Evolutionary conservation across 2,329 filamentous ascomycete species (phyloP), one percentile per base, ranked within the genome.

Genomic region (Alternaria conjuncta): DNA sequence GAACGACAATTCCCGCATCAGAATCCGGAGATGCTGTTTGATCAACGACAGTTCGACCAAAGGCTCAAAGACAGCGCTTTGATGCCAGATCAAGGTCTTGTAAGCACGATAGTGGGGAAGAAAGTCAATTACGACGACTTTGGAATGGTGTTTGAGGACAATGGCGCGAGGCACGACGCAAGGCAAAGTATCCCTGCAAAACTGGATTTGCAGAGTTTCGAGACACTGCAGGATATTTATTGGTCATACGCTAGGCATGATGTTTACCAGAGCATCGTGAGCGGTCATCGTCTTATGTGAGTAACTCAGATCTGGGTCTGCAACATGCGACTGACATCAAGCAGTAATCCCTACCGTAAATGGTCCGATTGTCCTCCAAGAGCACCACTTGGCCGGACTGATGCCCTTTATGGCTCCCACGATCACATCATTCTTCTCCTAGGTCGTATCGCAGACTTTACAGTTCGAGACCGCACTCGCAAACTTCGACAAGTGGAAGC

Each of bases 161-260:
- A 67, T 25, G 68, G 64, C 20, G 62, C 55, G 36, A 67, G 66
- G 32, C 45, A 74, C 79, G 57, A 63, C 57, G 83, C 28, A 80
- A 81, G 10, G 15, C 83, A 83, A 65, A 62, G 46, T 9, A 44
- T 71, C 12, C 63, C 73, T 53, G 64, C 66, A 32, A 67, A 71
- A 67, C 53, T 81, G 15, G 94, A 98, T 64, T 86, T 97, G 51
- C 90, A 93, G 65, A 89, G 87, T 44, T 97, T 92, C 73, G 92
- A 96, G 73, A 90, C 92, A 15, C 85, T 96, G 43, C 89, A 92
- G 67, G 96, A 98, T 80, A 82, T 98, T 6, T 96, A 92, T 76
- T 99, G 95, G 94, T 97, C 94, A 92, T 97, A 94, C 77, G 90
- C 88, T 72, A 97, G 97, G 79, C 96, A 97, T 84, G 96, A 98